A percentile compares a stretch with the other conserved stretches of the same genome.
These are phyloP conservation scores for Rhodosporidiobolus sp. DNA, from an alignment of 768 basidiomycete genomes.

Conservation along the genomic window DNA sequence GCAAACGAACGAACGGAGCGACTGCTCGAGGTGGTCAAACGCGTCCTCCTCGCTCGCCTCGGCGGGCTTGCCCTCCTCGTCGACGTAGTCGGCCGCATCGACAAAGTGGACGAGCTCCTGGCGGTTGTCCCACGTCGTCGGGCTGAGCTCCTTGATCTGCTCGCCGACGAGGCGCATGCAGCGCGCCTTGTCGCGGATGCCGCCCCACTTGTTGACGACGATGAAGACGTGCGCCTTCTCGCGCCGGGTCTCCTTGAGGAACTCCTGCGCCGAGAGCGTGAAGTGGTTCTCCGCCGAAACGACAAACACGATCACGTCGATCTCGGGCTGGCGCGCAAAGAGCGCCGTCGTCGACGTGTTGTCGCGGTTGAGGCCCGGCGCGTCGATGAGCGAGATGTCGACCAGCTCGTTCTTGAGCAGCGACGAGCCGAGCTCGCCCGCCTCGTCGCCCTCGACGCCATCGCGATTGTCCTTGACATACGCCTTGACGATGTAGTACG, in stretches of 20 bases:
- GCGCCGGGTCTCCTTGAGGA: constrained; percentile 84
- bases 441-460: constrained; percentile 58
- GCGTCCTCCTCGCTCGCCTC: constrained; percentile 55
- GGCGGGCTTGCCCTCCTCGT: constrained; percentile 51
- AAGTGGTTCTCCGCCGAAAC: constrained; percentile 98
- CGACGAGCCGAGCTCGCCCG: constrained; percentile 19
- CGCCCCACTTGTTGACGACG: constrained; percentile 96
- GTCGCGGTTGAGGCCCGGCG: constrained; percentile 94
- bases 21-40: constrained; percentile 83
- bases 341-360: constrained; percentile 89
- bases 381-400: constrained; percentile 96
- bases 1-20: constrained; percentile 89
- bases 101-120: constrained; percentile 97
- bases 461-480: constrained; percentile 80
- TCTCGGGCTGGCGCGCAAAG: constrained; percentile 94
- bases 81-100: constrained; percentile 66
- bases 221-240: constrained; percentile 98
- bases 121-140: constrained; percentile 84
- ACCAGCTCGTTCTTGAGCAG: constrained; percentile 57
- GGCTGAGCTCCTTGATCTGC: constrained; percentile 87
- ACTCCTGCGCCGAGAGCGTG: constrained; percentile 90
- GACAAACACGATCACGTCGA: constrained; percentile 97
- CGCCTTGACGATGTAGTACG: constrained; percentile 74
- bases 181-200: constrained; percentile 90
- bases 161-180: constrained; percentile 84